These are phyloP conservation scores for Fagus sylvatica DNA, from an alignment of 306 rosid species.

Conservation along the genomic window DNA sequence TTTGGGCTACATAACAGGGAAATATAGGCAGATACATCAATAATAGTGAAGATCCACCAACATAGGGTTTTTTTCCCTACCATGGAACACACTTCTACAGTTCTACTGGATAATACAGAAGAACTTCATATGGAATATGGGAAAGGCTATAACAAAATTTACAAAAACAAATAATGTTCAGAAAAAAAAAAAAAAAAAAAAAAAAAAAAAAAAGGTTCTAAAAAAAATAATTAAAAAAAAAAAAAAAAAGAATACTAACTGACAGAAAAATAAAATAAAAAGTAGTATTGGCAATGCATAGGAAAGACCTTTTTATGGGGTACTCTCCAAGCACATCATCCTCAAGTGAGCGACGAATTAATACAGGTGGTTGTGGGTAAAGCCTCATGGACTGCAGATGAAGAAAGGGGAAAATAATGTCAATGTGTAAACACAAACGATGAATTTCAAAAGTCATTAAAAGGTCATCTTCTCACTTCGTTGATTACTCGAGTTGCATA, in stretches of 20 bases:
- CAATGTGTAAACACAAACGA: slow-evolving; percentile 12
- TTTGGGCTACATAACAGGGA: not conserved
- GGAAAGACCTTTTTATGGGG: slow-evolving; percentile 72
- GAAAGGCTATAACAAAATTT: not conserved
- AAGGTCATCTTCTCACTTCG: slow-evolving; percentile 60
- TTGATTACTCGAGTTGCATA: slow-evolving; percentile 95
- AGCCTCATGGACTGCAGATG: slow-evolving; percentile 82
- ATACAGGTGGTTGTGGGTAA: slow-evolving; percentile 97
- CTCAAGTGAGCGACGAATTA: slow-evolving; percentile 86
- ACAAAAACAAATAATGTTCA: not conserved
- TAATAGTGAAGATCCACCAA: not conserved
- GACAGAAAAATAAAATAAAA: not conserved
- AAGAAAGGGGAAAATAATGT: slow-evolving; percentile 21
- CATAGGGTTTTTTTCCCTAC: not conserved
- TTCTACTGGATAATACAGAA: not conserved
- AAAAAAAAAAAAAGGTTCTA: not conserved
- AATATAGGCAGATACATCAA: not conserved
- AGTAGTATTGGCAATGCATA: not conserved
- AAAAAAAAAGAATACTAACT: slow-evolving; percentile 17
- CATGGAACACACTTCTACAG: not conserved
- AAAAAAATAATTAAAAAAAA: slow-evolving; percentile 8
- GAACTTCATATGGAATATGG: not conserved
- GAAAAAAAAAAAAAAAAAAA: not conserved
- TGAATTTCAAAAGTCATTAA: slow-evolving; percentile 6
- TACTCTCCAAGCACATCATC: slow-evolving; percentile 74